Evolutionary conservation across 352 stramenopile genomes (phyloP).

Genomic region (Blastocystis sp.): DNA sequence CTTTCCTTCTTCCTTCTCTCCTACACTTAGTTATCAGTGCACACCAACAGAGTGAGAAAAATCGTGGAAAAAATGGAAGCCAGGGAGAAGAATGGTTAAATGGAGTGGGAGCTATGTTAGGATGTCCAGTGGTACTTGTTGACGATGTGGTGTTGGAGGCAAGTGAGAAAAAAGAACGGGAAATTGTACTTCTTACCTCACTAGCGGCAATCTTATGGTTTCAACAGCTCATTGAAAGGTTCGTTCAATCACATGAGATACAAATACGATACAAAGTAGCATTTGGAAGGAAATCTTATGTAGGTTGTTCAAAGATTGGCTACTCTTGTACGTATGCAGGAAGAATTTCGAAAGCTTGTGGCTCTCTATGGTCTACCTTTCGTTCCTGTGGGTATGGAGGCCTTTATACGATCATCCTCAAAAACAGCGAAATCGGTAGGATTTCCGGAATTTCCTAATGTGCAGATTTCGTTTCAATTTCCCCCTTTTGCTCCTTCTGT

Average conservation of each 20-base stretch:
- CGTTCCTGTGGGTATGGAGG: constrained; percentile 8
- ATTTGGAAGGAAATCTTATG: not conserved
- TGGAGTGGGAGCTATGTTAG: not conserved
- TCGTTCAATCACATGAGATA: not conserved
- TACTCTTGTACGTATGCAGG: not conserved
- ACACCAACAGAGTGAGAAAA: not conserved
- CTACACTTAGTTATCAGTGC: not conserved
- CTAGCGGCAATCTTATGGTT: not conserved
- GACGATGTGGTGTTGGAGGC: not conserved
- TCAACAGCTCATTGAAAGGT: not conserved
- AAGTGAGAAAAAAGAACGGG: not conserved
- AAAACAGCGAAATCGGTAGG: not conserved
- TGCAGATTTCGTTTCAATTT: constrained; percentile 8
- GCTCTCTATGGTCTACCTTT: not conserved
- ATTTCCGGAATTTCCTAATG: not conserved
- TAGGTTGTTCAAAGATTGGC: not conserved
- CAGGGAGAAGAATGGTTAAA: not conserved
- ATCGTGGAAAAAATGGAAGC: not conserved
- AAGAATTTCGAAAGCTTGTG: not conserved
- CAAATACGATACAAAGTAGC: not conserved
- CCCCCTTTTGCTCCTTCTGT: not conserved
- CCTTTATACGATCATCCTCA: not conserved
- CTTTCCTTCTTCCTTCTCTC: constrained; percentile 15
- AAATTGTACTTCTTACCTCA: not conserved
- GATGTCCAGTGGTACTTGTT: not conserved